These are phyloP conservation scores for Lachnellula occidentalis DNA, from an alignment of 2,329 filamentous ascomycete species.

Conservation along the genomic window DNA sequence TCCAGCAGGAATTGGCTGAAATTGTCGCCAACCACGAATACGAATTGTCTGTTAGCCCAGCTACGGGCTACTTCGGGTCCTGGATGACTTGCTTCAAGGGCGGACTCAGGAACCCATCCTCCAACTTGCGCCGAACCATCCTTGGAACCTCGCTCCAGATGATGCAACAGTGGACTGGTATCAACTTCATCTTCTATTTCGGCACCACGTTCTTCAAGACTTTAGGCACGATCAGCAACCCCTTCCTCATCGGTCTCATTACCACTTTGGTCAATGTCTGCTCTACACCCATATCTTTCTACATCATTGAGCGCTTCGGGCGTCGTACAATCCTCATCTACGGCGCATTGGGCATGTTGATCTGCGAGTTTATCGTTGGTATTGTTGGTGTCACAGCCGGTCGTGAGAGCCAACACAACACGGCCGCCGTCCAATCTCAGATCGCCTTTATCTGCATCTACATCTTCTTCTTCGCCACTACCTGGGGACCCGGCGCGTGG, in stretches of 20 bases:
- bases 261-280: constrained; percentile 83
- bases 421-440: constrained; percentile 56
- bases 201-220: constrained; percentile 80
- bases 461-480: constrained; percentile 88
- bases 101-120: constrained; percentile 55
- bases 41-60: constrained; percentile 64
- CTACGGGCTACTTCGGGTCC: constrained; percentile 57
- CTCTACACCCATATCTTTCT: constrained; percentile 86
- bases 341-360: constrained; percentile 75
- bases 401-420: constrained; percentile 48
- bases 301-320: constrained; percentile 73
- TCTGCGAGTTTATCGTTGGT: constrained; percentile 81
- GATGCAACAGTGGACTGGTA: constrained; percentile 72
- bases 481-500: constrained; percentile 76
- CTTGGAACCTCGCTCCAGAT: constrained; percentile 70
- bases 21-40: constrained; percentile 88
- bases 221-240: constrained; percentile 68
- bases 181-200: constrained; percentile 92
- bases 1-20: constrained; percentile 75
- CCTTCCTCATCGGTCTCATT: constrained; percentile 78
- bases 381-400: constrained; percentile 64
- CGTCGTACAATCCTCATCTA: constrained; percentile 74
- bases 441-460: constrained; percentile 88
- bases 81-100: constrained; percentile 68
- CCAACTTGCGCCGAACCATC: constrained; percentile 66